These are phyloP conservation scores for Pseudogymnoascus sp. DNA, from an alignment of 2,329 filamentous ascomycete genomes.

Conservation along the genomic window DNA sequence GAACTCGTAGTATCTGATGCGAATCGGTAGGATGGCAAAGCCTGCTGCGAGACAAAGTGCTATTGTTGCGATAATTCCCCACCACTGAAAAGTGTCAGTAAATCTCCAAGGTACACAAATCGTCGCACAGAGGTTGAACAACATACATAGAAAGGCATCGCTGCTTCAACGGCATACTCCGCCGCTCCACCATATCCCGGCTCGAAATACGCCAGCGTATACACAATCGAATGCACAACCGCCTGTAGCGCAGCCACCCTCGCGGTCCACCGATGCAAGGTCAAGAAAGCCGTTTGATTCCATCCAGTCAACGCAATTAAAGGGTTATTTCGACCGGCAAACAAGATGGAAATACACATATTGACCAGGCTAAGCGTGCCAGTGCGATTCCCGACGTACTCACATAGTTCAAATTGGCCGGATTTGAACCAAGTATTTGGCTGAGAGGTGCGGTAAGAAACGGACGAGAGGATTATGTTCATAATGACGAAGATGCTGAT, in stretches of 20 bases:
- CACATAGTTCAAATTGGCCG: not conserved
- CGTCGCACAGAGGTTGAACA: not conserved
- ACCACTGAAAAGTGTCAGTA: conserved; percentile 17
- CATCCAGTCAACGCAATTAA: conserved; percentile 15
- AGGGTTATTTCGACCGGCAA: conserved; percentile 16
- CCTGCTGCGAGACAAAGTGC: not conserved
- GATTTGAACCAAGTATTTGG: conserved; percentile 12
- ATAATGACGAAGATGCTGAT: conserved; percentile 11
- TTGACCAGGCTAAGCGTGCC: conserved; percentile 15
- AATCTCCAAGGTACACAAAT: too few relatives aligned
- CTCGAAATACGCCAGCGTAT: conserved; percentile 29
- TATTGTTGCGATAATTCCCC: conserved; percentile 31
- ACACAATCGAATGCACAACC: conserved; percentile 37
- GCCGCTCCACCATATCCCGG: conserved; percentile 12
- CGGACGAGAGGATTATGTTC: conserved; percentile 12
- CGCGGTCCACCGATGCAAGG: conserved; percentile 39
- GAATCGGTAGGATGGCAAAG: not conserved
- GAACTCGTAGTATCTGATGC: conserved; percentile 13
- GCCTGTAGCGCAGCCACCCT: conserved; percentile 37
- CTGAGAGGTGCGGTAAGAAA: conserved; percentile 7
- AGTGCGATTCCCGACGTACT: conserved; percentile 15
- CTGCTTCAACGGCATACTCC: conserved; percentile 8
- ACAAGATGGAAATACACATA: conserved; percentile 17
- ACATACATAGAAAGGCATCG: conserved; percentile 11
- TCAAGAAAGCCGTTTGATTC: conserved; percentile 1